Conservation (phyloP, 805 yeast species). For the Blastobotrys terrestris region DNA sequence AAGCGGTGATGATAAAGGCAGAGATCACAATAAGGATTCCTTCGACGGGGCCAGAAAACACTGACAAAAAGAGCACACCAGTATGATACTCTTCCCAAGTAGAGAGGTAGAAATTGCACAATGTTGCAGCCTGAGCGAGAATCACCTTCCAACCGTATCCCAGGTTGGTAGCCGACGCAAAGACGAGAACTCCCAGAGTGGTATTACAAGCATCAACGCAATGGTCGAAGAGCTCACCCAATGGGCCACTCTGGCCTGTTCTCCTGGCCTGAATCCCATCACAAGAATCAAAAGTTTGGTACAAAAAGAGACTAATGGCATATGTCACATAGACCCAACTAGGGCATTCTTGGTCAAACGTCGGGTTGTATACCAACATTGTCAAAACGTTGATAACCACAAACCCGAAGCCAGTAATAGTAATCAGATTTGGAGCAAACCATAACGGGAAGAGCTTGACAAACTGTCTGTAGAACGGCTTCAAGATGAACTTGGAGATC, state of each 20-base stretch:
- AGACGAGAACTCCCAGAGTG: constrained; percentile 61
- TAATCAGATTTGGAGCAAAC: constrained; percentile 84
- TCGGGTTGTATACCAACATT: constrained; percentile 70
- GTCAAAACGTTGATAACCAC: constrained; percentile 56
- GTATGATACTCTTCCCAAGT: constrained; percentile 98
- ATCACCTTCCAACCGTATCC: constrained; percentile 58
- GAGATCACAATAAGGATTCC: constrained; percentile 65
- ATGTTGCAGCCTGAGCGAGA: constrained; percentile 26
- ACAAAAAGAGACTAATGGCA: constrained; percentile 78
- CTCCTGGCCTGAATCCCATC: constrained; percentile 94
- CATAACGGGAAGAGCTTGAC: constrained; percentile 70
- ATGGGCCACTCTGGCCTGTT: constrained; percentile 90
- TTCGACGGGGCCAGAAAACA: constrained; percentile 91
- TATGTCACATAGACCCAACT: constrained; percentile 70
- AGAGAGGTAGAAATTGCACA: constrained; percentile 68
- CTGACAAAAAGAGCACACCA: constrained; percentile 68
- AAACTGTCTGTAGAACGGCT: constrained; percentile 75
- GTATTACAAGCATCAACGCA: constrained; percentile 64
- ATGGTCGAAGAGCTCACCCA: constrained; percentile 93
- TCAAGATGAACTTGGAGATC: constrained; percentile 65
- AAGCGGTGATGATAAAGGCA: constrained; percentile 56
- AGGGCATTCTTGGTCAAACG: constrained; percentile 54
- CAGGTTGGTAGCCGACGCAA: constrained; percentile 61
- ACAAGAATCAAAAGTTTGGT: constrained; percentile 94
- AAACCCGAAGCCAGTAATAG: constrained; percentile 71